phyloP scores from a whole-genome alignment of 2,329 filamentous ascomycete species.

The Fusarium newnesense region DNA sequence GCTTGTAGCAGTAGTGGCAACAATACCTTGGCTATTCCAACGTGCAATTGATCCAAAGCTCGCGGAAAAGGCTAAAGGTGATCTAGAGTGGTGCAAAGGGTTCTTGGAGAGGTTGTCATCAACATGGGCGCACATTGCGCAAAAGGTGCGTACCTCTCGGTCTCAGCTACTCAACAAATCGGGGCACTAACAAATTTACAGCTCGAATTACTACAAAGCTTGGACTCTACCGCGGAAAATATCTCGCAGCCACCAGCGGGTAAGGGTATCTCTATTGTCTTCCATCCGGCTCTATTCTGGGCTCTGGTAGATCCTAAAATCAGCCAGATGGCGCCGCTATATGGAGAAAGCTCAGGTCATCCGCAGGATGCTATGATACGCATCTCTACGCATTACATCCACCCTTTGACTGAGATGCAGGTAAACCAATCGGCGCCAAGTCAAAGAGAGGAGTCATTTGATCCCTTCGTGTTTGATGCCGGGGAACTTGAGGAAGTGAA shows the following conservation, averaged over 20 bases:
- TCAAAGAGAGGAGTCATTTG: neutral
- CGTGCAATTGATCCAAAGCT: constrained; percentile 1
- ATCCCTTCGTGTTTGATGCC: neutral
- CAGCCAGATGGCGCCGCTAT: neutral
- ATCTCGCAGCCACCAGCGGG: neutral
- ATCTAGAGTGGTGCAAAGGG: constrained; percentile 2
- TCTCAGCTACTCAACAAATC: neutral
- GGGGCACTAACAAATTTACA: neutral
- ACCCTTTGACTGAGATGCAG: neutral
- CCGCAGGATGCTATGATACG: constrained; percentile 3
- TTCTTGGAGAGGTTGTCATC: neutral
- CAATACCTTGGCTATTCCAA: constrained; percentile 26
- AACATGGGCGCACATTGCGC: constrained; percentile 23
- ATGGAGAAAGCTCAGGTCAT: neutral
- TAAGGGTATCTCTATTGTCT: neutral
- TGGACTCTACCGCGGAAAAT: neutral
- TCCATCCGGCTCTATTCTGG: constrained; percentile 14
- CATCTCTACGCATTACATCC: constrained; percentile 10
- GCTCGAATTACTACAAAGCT: constrained; percentile 2
- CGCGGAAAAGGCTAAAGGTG: neutral
- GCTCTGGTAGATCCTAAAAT: constrained; percentile 12
- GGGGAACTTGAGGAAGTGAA: constrained; percentile 8
- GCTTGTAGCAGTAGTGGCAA: constrained; percentile 15
- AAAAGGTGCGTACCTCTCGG: constrained; percentile 2
- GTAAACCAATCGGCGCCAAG: neutral